Percentiles rank a stretch among this genome's conserved stretches.
Evolutionary conservation across 75 land plant species (phyloP).

Genomic region (Pinus tabuliformis): DNA sequence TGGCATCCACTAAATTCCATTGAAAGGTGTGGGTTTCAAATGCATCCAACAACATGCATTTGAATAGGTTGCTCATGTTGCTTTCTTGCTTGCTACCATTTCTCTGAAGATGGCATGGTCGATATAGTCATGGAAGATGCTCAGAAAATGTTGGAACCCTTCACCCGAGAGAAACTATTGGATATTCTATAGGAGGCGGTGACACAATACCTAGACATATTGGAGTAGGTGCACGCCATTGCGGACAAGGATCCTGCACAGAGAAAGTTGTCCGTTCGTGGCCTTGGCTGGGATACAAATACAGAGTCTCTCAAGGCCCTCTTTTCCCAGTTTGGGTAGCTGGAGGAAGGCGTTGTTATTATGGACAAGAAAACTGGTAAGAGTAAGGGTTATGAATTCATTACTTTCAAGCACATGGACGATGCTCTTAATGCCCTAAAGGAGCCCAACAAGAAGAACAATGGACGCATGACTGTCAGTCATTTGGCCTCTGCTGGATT

Average conservation of each 20-base stretch:
- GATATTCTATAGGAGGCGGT: too few relatives aligned
- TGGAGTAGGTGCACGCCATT: conserved; percentile 41
- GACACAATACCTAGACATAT: conserved; percentile 37
- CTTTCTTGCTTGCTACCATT: too few relatives aligned
- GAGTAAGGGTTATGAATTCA: conserved; percentile 76
- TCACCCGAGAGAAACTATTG: too few relatives aligned
- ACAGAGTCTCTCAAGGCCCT: conserved; percentile 39
- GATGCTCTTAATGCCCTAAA: conserved; percentile 70
- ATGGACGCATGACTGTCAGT: conserved; percentile 77
- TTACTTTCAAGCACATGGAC: conserved; percentile 74
- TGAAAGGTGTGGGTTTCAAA: too few relatives aligned
- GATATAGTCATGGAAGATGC: too few relatives aligned
- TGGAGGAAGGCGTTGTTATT: conserved; percentile 67
- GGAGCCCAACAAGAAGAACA: conserved; percentile 81
- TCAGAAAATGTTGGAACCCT: too few relatives aligned
- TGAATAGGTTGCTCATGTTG: too few relatives aligned
- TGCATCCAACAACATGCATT: too few relatives aligned
- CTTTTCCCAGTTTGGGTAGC: conserved; percentile 55
- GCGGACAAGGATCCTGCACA: conserved; percentile 55
- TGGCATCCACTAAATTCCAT: too few relatives aligned
- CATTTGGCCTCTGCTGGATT: conserved; percentile 74
- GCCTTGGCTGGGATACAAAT: conserved; percentile 71
- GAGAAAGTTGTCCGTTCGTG: conserved; percentile 74
- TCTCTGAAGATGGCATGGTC: too few relatives aligned
- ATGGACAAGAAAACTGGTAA: conserved; percentile 71